Percentiles rank a stretch among this genome's conserved stretches.
phyloP scores from a whole-genome alignment of 2,329 filamentous ascomycete genomes.

The Venturia carpophila region DNA sequence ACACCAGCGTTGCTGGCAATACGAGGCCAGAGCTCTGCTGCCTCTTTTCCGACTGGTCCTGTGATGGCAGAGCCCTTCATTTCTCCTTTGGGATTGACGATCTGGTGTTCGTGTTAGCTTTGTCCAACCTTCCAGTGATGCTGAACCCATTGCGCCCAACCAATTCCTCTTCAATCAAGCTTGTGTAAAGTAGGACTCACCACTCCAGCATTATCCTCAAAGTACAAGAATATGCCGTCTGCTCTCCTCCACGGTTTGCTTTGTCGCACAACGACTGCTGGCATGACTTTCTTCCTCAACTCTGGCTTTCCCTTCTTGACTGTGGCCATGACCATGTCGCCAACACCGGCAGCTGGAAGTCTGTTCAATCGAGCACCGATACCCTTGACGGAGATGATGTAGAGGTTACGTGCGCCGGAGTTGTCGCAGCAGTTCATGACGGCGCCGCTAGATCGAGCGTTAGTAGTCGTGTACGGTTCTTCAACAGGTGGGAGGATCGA shows the following conservation, averaged over 20 bases:
- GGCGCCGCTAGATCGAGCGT: conserved; percentile 60
- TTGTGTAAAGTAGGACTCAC: conserved; percentile 49
- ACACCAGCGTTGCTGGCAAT: conserved; percentile 99
- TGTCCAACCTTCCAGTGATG: conserved; percentile 20
- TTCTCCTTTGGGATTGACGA: conserved; percentile 99
- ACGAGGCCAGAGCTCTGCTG: conserved; percentile 99
- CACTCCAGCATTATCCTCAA: conserved; percentile 99
- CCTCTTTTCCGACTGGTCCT: conserved; percentile 98
- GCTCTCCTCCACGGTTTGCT: conserved; percentile 99
- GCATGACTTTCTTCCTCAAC: conserved; percentile 99
- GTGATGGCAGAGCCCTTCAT: conserved; percentile 99
- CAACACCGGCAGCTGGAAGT: conserved; percentile 92
- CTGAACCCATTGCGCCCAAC: conserved; percentile 12
- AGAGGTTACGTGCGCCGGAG: conserved; percentile 96
- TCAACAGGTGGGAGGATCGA: not conserved
- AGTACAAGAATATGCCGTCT: conserved; percentile 98
- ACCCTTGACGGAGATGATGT: conserved; percentile 99
- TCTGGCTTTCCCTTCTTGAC: conserved; percentile 99
- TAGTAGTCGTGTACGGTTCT: not conserved
- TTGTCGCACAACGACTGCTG: conserved; percentile 96
- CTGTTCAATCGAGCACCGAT: conserved; percentile 96
- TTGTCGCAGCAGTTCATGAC: conserved; percentile 99
- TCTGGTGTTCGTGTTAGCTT: conserved; percentile 45
- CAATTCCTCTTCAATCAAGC: conserved; percentile 10
- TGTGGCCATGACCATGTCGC: conserved; percentile 99